Evolutionary conservation across 345 rosid species (phyloP).

Genomic region (Populus nigra): DNA sequence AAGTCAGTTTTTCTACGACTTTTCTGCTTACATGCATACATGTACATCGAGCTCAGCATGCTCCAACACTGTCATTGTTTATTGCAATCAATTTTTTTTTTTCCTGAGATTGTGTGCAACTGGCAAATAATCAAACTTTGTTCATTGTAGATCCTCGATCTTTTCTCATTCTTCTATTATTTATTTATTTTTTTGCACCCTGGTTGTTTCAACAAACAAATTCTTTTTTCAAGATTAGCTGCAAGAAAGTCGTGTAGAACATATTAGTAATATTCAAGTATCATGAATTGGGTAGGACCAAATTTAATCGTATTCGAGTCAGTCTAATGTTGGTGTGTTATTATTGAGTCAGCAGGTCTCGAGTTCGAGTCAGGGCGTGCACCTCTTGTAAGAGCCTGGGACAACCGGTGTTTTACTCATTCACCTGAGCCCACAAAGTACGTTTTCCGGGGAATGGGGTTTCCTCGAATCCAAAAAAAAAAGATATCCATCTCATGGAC

Average conservation of each 20-base stretch:
- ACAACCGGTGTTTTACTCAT: too few relatives aligned
- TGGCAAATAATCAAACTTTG: not conserved
- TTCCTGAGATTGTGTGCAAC: not conserved
- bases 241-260: not conserved
- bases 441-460: too few relatives aligned
- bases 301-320: not conserved
- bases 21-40: not conserved
- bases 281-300: not conserved
- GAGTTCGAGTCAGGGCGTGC: too few relatives aligned
- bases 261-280: not conserved
- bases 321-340: too few relatives aligned
- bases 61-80: not conserved
- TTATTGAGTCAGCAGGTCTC: too few relatives aligned
- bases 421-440: too few relatives aligned
- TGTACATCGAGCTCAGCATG: not conserved
- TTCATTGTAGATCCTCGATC: not conserved
- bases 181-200: not conserved
- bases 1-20: not conserved
- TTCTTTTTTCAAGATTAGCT: not conserved
- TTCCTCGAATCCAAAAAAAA: too few relatives aligned
- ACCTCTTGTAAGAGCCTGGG: too few relatives aligned
- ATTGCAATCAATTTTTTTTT: not conserved
- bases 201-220: not conserved
- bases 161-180: not conserved
- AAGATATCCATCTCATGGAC: too few relatives aligned